Conservation (phyloP, 2,329 filamentous ascomycete species). For the Alternaria sp. region DNA sequence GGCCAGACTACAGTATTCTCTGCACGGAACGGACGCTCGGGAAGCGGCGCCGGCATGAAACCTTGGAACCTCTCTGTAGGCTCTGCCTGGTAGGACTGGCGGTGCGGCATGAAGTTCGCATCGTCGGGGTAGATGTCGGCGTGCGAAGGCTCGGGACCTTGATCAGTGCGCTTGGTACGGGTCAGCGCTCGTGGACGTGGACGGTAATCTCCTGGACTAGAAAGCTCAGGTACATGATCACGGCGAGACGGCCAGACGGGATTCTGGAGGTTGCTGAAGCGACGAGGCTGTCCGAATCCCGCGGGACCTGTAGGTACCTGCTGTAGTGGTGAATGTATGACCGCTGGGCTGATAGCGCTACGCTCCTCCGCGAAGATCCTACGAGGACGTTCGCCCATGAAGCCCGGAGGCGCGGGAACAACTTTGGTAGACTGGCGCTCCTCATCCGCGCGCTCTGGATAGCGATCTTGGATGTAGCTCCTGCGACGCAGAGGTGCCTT, state of each 20-base stretch:
- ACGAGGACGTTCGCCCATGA: constrained; percentile 6
- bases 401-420: constrained; percentile 17
- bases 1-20: constrained; percentile 19
- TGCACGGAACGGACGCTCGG: background rate
- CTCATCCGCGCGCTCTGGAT: background rate
- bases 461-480: background rate
- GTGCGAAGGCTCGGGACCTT: constrained; percentile 37
- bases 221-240: constrained; percentile 4
- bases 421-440: constrained; percentile 4
- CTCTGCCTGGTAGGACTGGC: background rate
- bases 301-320: background rate
- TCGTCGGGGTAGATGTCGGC: constrained; percentile 44
- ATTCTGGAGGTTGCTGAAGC: constrained; percentile 5
- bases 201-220: background rate
- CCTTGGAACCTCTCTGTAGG: background rate
- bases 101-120: constrained; percentile 13
- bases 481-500: background rate
- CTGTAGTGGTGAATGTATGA: background rate
- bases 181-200: constrained; percentile 11
- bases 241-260: background rate
- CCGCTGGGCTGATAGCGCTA: background rate
- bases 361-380: constrained; percentile 9
- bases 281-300: background rate
- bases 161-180: constrained; percentile 32
- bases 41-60: background rate